Conservation (phyloP, 257 asterid species). For the Jaltomata sinuosa region DNA sequence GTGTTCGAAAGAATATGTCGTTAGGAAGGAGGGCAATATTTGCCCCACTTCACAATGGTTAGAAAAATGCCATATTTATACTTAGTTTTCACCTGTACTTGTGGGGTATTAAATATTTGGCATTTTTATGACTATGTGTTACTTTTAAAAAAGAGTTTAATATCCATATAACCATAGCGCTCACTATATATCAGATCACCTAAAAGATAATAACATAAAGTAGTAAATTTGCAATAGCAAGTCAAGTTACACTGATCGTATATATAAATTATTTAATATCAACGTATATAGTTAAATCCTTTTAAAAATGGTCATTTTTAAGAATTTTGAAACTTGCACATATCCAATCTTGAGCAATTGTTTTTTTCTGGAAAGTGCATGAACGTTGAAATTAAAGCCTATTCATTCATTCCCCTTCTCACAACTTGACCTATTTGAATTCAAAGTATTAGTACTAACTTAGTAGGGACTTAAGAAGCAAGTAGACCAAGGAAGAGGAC, state of each 20-base stretch:
- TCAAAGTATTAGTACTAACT: neutral
- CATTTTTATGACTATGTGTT: neutral
- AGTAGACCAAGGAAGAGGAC: neutral
- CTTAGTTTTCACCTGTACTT: neutral
- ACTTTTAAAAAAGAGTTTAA: neutral
- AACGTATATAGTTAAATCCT: conserved; percentile 3
- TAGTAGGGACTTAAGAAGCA: neutral
- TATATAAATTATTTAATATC: neutral
- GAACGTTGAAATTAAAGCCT: conserved; percentile 11
- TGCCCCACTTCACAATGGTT: conserved; percentile 7
- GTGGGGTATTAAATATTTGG: conserved; percentile 1
- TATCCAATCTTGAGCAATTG: conserved; percentile 1
- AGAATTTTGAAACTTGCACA: conserved; percentile 4
- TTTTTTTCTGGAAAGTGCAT: conserved; percentile 23
- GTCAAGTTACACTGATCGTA: neutral
- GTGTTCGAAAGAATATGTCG: neutral
- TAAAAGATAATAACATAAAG: neutral
- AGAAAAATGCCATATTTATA: neutral
- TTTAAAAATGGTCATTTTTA: neutral
- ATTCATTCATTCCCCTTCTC: conserved; percentile 8
- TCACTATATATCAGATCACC: neutral
- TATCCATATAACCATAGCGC: too few species aligned
- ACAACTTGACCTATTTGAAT: conserved; percentile 7
- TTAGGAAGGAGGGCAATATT: conserved; percentile 3
- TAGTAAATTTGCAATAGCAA: neutral